Evolutionary conservation across 768 basidiomycete genomes (phyloP).

Genomic region (Crucibulum laeve): DNA sequence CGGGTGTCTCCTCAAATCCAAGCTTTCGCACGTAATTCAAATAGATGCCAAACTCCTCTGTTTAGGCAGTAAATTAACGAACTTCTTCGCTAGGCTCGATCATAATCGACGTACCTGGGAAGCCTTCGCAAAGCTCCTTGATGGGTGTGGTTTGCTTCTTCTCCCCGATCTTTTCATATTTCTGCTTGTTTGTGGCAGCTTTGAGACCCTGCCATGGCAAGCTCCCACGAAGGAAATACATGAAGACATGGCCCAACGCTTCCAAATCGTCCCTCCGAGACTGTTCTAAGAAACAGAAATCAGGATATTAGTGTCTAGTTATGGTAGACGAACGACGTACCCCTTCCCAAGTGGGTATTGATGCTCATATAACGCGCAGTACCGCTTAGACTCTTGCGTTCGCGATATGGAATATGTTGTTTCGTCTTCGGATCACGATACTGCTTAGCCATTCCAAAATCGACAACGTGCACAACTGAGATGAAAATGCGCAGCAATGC

Average conservation of each 20-base stretch:
- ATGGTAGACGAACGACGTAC: conserved; percentile 35
- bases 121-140: conserved; percentile 94
- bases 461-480: conserved; percentile 91
- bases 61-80: conserved; percentile 1
- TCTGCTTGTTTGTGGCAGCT: conserved; percentile 99
- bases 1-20: conserved; percentile 98
- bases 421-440: conserved; percentile 99
- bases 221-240: conserved; percentile 98
- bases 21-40: conserved; percentile 98
- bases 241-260: conserved; percentile 99
- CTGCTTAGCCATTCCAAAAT: conserved; percentile 99
- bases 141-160: conserved; percentile 99
- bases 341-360: conserved; percentile 97
- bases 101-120: conserved; percentile 58
- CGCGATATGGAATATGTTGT: conserved; percentile 98
- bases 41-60: conserved; percentile 98
- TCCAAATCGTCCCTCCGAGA: conserved; percentile 96
- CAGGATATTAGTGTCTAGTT: conserved; percentile 6
- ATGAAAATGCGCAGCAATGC: conserved; percentile 3
- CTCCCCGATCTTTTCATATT: conserved; percentile 99
- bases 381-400: conserved; percentile 94
- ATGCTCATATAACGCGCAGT: conserved; percentile 99
- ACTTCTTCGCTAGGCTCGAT: not conserved
- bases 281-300: conserved; percentile 51
- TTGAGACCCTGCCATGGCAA: conserved; percentile 99